Evolutionary conservation across 2,329 filamentous ascomycete species (phyloP).

Genomic region (Venturiaceae sp.): DNA sequence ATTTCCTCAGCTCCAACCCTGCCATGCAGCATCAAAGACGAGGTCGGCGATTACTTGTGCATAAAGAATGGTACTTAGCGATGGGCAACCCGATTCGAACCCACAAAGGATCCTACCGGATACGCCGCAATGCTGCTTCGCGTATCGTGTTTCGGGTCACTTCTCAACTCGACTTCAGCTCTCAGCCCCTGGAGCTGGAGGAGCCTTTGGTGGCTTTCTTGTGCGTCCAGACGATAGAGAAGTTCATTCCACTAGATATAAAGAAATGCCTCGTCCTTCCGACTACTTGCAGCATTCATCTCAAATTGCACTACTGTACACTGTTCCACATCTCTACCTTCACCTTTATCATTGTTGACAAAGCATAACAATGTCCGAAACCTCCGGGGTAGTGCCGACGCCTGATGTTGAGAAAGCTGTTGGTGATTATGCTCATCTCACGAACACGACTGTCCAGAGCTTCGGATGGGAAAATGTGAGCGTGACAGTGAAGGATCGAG

Average conservation of each 20-base stretch:
- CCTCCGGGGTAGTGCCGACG: not conserved
- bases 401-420: constrained; percentile 36
- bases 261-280: not conserved
- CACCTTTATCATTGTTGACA: not conserved
- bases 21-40: not conserved
- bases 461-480: constrained; percentile 59
- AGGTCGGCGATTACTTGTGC: not conserved
- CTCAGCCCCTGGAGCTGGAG: not conserved
- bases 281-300: not conserved
- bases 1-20: too few relatives aligned
- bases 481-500: constrained; percentile 63
- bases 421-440: constrained; percentile 41
- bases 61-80: not conserved
- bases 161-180: not conserved
- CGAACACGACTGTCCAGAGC: constrained; percentile 53
- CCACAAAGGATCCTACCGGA: not conserved
- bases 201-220: not conserved
- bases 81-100: not conserved
- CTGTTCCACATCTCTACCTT: not conserved
- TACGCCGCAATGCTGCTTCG: not conserved
- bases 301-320: not conserved
- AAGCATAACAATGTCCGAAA: not conserved
- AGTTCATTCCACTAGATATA: not conserved
- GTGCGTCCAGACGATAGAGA: not conserved
- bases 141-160: not conserved